phyloP scores from a whole-genome alignment of 2,329 filamentous ascomycete genomes.

The Epichloe festucae region DNA sequence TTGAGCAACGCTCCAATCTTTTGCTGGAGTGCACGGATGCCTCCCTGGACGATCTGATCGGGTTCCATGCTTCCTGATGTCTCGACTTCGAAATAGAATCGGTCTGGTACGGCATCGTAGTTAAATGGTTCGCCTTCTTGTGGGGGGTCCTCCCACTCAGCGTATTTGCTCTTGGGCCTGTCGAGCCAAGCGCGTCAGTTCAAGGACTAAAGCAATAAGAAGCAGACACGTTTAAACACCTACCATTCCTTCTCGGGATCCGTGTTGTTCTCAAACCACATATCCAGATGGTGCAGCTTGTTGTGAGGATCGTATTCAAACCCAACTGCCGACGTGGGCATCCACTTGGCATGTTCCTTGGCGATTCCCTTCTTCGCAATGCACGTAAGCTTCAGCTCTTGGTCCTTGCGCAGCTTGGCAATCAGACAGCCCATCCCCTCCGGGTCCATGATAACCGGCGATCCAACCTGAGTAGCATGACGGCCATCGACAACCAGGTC shows the following conservation, averaged over 20 bases:
- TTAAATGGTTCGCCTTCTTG: conserved; percentile 80
- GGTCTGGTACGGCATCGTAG: conserved; percentile 70
- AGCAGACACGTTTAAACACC: conserved; percentile 15
- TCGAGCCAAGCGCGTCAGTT: not conserved
- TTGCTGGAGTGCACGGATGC: conserved; percentile 76
- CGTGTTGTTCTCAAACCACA: conserved; percentile 75
- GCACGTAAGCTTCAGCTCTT: conserved; percentile 81
- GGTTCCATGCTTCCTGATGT: conserved; percentile 78
- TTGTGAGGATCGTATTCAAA: conserved; percentile 99
- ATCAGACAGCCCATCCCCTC: conserved; percentile 75
- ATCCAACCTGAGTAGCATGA: conserved; percentile 64
- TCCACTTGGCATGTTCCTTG: conserved; percentile 98
- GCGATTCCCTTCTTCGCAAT: conserved; percentile 97
- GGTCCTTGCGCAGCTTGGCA: conserved; percentile 76
- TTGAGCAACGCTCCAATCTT: conserved; percentile 75
- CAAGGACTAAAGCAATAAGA: not conserved
- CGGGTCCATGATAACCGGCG: conserved; percentile 71
- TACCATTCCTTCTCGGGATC: conserved; percentile 77
- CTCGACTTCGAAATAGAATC: conserved; percentile 92
- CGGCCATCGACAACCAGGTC: conserved; percentile 65
- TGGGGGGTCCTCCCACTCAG: conserved; percentile 66
- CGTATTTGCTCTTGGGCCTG: conserved; percentile 73
- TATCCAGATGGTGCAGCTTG: conserved; percentile 79
- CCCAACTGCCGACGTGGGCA: conserved; percentile 78
- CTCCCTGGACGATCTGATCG: conserved; percentile 76